phyloP scores from a whole-genome alignment of 768 basidiomycete genomes.

The Boletus subparvulus region DNA sequence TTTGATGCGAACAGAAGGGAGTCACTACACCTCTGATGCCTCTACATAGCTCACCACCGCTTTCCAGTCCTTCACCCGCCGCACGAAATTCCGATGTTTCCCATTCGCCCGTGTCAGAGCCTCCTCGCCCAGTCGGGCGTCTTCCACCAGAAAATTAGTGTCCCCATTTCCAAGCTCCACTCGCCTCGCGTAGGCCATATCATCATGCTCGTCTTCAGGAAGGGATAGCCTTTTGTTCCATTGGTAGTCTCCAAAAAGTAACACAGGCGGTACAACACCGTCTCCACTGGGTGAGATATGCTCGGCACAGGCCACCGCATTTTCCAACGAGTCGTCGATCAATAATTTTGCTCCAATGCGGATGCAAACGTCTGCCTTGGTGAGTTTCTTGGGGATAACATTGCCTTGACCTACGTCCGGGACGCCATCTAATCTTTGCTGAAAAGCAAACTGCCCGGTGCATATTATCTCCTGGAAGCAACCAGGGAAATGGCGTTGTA shows the following conservation, averaged over 20 bases:
- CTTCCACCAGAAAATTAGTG: slow-evolving; percentile 58
- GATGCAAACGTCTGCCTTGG: slow-evolving; percentile 72
- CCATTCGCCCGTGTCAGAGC: slow-evolving; percentile 44
- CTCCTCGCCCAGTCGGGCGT: slow-evolving; percentile 29
- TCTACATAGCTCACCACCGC: slow-evolving; percentile 54
- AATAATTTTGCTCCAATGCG: slow-evolving; percentile 62
- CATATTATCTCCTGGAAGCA: slow-evolving; percentile 63
- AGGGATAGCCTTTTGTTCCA: slow-evolving; percentile 68
- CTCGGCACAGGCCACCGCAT: slow-evolving; percentile 59
- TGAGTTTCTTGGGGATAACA: slow-evolving; percentile 50
- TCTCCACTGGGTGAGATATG: slow-evolving; percentile 16
- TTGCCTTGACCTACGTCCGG: slow-evolving; percentile 28
- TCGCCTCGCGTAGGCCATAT: slow-evolving; percentile 53
- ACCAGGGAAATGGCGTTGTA: slow-evolving; percentile 63
- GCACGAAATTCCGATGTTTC: slow-evolving; percentile 42
- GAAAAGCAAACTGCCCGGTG: slow-evolving; percentile 67
- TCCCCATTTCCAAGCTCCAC: slow-evolving; percentile 45
- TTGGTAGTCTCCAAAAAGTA: slow-evolving; percentile 74
- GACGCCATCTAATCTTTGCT: slow-evolving; percentile 33
- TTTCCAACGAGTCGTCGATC: slow-evolving; percentile 82
- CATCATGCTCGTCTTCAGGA: slow-evolving; percentile 44
- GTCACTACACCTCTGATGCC: slow-evolving; percentile 1
- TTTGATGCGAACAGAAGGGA: not conserved
- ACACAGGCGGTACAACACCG: slow-evolving; percentile 46
- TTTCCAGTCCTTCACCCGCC: slow-evolving; percentile 62